A percentile compares a stretch with the other conserved stretches of the same genome.
Evolutionary conservation across 495 filamentous ascomycete species (phyloP).

Genomic region (Annulohypoxylon nitens): DNA sequence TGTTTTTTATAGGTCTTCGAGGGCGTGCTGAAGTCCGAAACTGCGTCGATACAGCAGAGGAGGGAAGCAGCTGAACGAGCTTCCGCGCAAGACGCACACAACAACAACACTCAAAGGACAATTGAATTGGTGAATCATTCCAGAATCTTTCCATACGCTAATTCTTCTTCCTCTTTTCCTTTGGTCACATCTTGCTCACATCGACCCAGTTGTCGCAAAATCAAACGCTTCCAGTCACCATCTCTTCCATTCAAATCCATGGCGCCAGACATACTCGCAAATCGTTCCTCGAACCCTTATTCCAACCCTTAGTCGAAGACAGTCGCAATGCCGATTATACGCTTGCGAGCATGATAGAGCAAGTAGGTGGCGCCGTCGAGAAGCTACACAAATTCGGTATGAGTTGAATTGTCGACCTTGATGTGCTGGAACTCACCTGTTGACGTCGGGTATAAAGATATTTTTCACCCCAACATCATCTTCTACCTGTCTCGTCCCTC

Average conservation of each 20-base stretch:
- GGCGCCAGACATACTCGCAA: slow-evolving; percentile 81
- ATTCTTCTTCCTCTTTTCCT: no score
- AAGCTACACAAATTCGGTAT: slow-evolving; percentile 87
- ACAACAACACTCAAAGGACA: slow-evolving; percentile 45
- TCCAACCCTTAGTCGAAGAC: slow-evolving; percentile 79
- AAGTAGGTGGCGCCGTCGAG: slow-evolving; percentile 73
- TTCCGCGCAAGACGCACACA: slow-evolving; percentile 40
- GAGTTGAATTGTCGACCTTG: slow-evolving; percentile 24
- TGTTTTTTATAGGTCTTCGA: slow-evolving; percentile 44
- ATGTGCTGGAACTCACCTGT: slow-evolving; percentile 10
- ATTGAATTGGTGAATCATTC: slow-evolving; percentile 44
- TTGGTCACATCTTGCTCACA: neutral
- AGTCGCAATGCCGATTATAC: slow-evolving; percentile 77
- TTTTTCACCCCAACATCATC: slow-evolving; percentile 86
- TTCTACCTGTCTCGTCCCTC: slow-evolving; percentile 81
- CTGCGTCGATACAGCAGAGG: slow-evolving; percentile 41
- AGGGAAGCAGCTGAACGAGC: slow-evolving; percentile 31
- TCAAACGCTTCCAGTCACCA: slow-evolving; percentile 75
- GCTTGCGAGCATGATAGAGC: slow-evolving; percentile 78
- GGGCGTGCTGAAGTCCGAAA: slow-evolving; percentile 47
- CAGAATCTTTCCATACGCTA: neutral
- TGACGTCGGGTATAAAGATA: slow-evolving; percentile 65
- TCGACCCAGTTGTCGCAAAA: slow-evolving; percentile 74
- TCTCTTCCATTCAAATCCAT: slow-evolving; percentile 84
- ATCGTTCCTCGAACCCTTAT: slow-evolving; percentile 81